These are phyloP conservation scores for Castanospermum australe DNA, from an alignment of 306 rosid genomes.

Conservation along the genomic window DNA sequence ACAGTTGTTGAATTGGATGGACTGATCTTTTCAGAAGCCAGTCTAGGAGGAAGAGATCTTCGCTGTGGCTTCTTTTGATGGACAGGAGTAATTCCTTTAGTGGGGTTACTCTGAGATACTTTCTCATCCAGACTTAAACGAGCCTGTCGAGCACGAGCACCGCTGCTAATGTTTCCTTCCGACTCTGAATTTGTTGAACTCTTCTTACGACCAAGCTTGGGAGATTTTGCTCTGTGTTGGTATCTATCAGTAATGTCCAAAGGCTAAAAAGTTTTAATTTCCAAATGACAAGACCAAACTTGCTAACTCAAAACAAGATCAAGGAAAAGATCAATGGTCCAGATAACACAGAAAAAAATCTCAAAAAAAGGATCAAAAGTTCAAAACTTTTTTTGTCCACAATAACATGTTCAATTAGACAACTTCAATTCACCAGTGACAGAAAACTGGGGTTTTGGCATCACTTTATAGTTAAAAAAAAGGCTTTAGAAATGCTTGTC, in stretches of 20 bases:
- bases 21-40: slow-evolving; percentile 60
- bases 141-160: slow-evolving; percentile 43
- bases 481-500: background rate
- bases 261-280: background rate
- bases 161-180: slow-evolving; percentile 48
- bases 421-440: background rate
- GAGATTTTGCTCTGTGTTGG: slow-evolving; percentile 98
- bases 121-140: slow-evolving; percentile 78
- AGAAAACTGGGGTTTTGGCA: background rate
- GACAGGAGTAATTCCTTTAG: slow-evolving; percentile 44
- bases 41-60: slow-evolving; percentile 83
- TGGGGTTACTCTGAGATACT: slow-evolving; percentile 38
- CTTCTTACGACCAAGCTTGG: slow-evolving; percentile 96
- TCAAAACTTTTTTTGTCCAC: background rate
- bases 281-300: background rate
- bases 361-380: background rate
- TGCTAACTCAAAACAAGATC: slow-evolving; percentile 1
- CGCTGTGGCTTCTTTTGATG: slow-evolving; percentile 70
- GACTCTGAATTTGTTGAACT: slow-evolving; percentile 48
- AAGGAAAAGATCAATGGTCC: background rate
- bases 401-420: background rate
- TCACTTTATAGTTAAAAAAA: background rate
- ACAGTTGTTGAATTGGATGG: slow-evolving; percentile 38
- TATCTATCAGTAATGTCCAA: slow-evolving; percentile 51
- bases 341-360: slow-evolving; percentile 3